phyloP scores from a whole-genome alignment of 768 basidiomycete genomes.

The Phylloporus sp. region DNA sequence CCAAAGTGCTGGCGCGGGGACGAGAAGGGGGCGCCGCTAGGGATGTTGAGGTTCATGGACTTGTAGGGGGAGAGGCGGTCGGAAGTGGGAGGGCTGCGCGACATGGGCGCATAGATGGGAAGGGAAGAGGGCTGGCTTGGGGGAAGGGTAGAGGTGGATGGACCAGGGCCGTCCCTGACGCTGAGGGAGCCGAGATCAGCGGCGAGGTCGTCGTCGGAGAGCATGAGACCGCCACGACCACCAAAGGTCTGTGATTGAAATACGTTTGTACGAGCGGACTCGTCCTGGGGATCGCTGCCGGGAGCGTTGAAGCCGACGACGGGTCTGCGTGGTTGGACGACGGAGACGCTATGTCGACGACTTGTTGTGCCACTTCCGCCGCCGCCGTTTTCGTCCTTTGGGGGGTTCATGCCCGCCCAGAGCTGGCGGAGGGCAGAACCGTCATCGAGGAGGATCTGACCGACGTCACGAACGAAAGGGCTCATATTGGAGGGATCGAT shows the following conservation, averaged over 20 bases:
- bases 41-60: slow-evolving; percentile 57
- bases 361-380: slow-evolving; percentile 78
- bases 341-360: slow-evolving; percentile 75
- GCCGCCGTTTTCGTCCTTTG: slow-evolving; percentile 56
- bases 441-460: slow-evolving; percentile 71
- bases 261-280: slow-evolving; percentile 29
- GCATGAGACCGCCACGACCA: slow-evolving; percentile 55
- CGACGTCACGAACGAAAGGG: slow-evolving; percentile 81
- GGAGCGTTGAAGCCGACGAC: slow-evolving; percentile 48
- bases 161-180: slow-evolving; percentile 32
- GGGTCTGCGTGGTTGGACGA: slow-evolving; percentile 68
- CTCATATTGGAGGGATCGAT: slow-evolving; percentile 72
- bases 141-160: slow-evolving; percentile 46
- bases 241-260: slow-evolving; percentile 35
- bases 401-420: slow-evolving; percentile 67
- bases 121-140: slow-evolving; percentile 70
- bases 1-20: slow-evolving; percentile 43
- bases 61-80: slow-evolving; percentile 55
- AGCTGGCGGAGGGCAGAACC: slow-evolving; percentile 66
- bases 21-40: slow-evolving; percentile 38
- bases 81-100: slow-evolving; percentile 54
- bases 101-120: slow-evolving; percentile 68
- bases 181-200: slow-evolving; percentile 61
- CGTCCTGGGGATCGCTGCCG: slow-evolving; percentile 42
- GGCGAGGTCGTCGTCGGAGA: slow-evolving; percentile 79